Percentiles rank a stretch among this genome's conserved stretches.
These are phyloP conservation scores for Pichia nanzhaoensis DNA, from an alignment of 805 yeast genomes.

Conservation along the genomic window DNA sequence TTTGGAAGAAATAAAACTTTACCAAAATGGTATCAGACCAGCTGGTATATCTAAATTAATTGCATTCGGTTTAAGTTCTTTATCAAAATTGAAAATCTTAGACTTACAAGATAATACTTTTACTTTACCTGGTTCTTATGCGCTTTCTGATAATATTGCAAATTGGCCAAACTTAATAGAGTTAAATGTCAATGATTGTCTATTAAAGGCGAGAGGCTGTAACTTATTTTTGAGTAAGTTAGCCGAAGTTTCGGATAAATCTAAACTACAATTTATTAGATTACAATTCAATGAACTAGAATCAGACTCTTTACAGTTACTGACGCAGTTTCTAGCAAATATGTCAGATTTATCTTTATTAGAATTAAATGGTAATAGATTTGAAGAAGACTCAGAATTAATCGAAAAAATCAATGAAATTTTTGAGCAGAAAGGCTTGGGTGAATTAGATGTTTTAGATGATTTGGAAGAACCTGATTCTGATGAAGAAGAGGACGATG, in stretches of 20 bases:
- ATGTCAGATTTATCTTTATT: slow-evolving; percentile 56
- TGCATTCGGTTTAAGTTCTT: slow-evolving; percentile 59
- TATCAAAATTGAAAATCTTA: slow-evolving; percentile 54
- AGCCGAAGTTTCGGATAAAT: slow-evolving; percentile 23
- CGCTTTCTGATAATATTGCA: slow-evolving; percentile 54
- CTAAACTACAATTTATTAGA: slow-evolving; percentile 51
- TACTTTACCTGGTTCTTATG: slow-evolving; percentile 58
- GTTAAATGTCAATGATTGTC: slow-evolving; percentile 82
- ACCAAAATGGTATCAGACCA: slow-evolving; percentile 97
- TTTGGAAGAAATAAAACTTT: slow-evolving; percentile 66
- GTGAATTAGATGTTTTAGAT: slow-evolving; percentile 87
- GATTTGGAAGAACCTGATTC: slow-evolving; percentile 83
- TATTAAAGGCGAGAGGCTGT: slow-evolving; percentile 76
- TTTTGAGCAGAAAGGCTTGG: slow-evolving; percentile 67
- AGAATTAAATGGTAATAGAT: slow-evolving; percentile 90
- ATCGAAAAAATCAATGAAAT: slow-evolving; percentile 53
- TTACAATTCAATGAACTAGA: slow-evolving; percentile 88
- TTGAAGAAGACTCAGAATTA: slow-evolving; percentile 78
- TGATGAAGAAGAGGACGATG: slow-evolving; percentile 63
- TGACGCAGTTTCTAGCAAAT: slow-evolving; percentile 46
- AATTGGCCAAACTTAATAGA: slow-evolving; percentile 67
- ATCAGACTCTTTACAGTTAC: slow-evolving; percentile 50
- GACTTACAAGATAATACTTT: slow-evolving; percentile 96
- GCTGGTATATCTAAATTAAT: slow-evolving; percentile 77
- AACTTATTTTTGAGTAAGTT: slow-evolving; percentile 45